Evolutionary conservation across 2,329 filamentous ascomycete species (phyloP).

Genomic region (Aspergillus texensis): DNA sequence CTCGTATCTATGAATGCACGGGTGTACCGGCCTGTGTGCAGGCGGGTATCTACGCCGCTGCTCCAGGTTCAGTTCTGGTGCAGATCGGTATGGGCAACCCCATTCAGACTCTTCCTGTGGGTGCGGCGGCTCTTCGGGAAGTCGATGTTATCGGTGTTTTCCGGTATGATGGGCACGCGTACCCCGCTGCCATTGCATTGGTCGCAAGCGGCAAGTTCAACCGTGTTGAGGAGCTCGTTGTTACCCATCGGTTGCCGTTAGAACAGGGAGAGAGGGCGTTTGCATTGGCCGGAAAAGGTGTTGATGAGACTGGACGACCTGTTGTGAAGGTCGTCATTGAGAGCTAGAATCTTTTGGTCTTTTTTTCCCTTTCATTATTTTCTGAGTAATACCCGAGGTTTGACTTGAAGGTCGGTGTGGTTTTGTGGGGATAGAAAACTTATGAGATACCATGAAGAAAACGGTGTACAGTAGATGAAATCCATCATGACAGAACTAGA

Average conservation of each 20-base stretch:
- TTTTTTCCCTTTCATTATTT: neutral
- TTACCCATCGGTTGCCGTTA: slow-evolving; percentile 56
- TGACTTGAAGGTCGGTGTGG: neutral
- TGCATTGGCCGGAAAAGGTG: slow-evolving; percentile 52
- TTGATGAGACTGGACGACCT: slow-evolving; percentile 54
- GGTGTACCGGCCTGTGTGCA: slow-evolving; percentile 50
- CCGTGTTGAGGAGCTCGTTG: slow-evolving; percentile 53
- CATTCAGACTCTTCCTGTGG: slow-evolving; percentile 56
- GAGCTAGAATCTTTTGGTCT: slow-evolving; percentile 20
- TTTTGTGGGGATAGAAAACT: neutral
- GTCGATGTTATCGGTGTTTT: slow-evolving; percentile 62
- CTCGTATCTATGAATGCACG: slow-evolving; percentile 50
- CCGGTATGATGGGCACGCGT: slow-evolving; percentile 56
- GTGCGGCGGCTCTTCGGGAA: slow-evolving; percentile 57
- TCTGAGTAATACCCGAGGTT: neutral
- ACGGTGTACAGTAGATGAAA: slow-evolving; percentile 6
- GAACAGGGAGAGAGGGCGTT: slow-evolving; percentile 56
- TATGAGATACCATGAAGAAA: neutral
- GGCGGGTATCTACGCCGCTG: slow-evolving; percentile 48
- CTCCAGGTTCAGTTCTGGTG: slow-evolving; percentile 54
- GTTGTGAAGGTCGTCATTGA: slow-evolving; percentile 58
- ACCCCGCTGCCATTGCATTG: slow-evolving; percentile 57
- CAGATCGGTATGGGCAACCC: slow-evolving; percentile 62
- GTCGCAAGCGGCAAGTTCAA: slow-evolving; percentile 54
- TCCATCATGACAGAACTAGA: neutral